Evolutionary conservation across 139 green algal species (phyloP).

Genomic region (Closterium sp.): DNA sequence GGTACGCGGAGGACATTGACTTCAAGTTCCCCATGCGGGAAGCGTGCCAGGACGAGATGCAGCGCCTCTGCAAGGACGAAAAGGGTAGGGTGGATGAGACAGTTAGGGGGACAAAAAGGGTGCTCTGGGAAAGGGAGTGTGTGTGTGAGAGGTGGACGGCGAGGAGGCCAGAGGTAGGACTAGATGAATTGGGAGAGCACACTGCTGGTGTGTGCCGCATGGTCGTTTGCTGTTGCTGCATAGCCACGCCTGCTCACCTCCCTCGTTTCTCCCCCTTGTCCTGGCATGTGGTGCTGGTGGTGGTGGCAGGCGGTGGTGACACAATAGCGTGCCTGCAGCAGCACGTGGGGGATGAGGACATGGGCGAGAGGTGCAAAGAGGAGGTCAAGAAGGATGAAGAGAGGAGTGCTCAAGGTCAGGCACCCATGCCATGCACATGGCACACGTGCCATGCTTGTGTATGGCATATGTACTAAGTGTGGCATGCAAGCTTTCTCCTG

Average conservation of each 20-base stretch:
- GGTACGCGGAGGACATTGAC: constrained; percentile 55
- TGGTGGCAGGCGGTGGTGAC: neutral
- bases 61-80: neutral
- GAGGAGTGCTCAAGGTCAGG: neutral
- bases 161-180: neutral
- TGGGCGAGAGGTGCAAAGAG: neutral
- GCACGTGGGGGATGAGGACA: neutral
- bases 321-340: neutral
- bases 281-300: neutral
- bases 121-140: no score
- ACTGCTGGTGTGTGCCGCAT: neutral
- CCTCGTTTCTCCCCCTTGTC: neutral
- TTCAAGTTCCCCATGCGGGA: constrained; percentile 67
- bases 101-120: no score
- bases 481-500: neutral
- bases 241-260: neutral
- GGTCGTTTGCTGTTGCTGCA: neutral
- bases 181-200: no score
- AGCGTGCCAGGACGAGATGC: constrained; percentile 64
- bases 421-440: neutral
- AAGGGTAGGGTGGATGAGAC: neutral
- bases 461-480: neutral
- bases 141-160: neutral
- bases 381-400: neutral
- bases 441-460: neutral